Evolutionary conservation across 1,284 basidiomycete species (phyloP), one percentile per base, ranked within the genome.

Genomic region (Sphagnurus paluster): DNA sequence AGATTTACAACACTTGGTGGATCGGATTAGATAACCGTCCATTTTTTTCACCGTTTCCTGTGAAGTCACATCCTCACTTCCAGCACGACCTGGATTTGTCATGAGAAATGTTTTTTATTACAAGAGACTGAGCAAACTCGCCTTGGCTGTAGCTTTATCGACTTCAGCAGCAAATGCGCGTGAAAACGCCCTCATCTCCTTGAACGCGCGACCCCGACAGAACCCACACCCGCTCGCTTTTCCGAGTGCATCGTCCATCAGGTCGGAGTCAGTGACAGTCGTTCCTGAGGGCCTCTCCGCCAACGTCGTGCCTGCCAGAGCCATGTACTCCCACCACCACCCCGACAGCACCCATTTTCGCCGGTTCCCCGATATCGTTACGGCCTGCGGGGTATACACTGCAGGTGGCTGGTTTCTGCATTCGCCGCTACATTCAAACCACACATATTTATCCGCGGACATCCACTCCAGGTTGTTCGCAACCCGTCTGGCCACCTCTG

Each of bases 391-490:
- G 5, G 19, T 9, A n/a, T 7, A 11, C 14, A n/a, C 14, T 17
- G 26, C 5, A 21, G 20, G n/a, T 25, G 16, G 10, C 5, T 25
- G 34, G 11, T 16, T 26, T 21, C 42, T 26, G 39, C 49, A 51
- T 17, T 40, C 36, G 33, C 21, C 9, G 29, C 24, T 39, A 39
- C 32, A 50, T 21, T 44, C 48, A 16, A 48, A 50, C 44, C 45
- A 49, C 9, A 29, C 29, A 16, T 39, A 39, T 3, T 30, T 48
- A 17, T 56, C 49, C 10, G 17, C 35, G 13, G n/a, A 42, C 37
- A 53, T 33, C 65, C 64, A 69, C 2, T 47, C 40, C n/a, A 66
- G 46, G 44, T 54, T 56, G 5, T 51, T 52, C 13, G 56, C 58
- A 4, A 66, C 55, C 1, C 42, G 39, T 14, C 38, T 35, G 0